Evolutionary conservation across 2,329 filamentous ascomycete species (phyloP).

Genomic region (Stachybotrys elegans): DNA sequence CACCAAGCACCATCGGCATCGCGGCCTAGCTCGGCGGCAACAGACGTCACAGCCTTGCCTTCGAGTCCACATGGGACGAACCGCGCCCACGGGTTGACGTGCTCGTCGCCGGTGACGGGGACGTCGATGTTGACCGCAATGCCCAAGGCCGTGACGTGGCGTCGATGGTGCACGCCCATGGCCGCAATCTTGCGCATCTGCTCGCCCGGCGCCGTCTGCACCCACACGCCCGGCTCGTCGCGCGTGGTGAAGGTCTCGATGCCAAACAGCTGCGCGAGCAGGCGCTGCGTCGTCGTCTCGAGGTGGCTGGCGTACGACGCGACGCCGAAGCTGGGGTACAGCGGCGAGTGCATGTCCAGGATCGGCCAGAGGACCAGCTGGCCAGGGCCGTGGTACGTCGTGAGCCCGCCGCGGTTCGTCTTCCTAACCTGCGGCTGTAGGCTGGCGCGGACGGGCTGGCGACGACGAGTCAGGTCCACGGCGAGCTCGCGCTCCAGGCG

Average conservation of each 20-base stretch:
- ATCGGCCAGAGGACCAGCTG: slow-evolving; percentile 92
- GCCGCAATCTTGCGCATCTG: slow-evolving; percentile 74
- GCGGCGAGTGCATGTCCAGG: slow-evolving; percentile 63
- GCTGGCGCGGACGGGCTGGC: slow-evolving; percentile 21
- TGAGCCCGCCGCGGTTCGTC: slow-evolving; percentile 80
- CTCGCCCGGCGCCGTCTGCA: slow-evolving; percentile 24
- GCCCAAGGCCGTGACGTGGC: slow-evolving; percentile 80
- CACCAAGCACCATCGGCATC: slow-evolving; percentile 10
- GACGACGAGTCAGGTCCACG: slow-evolving; percentile 17
- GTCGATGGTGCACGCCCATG: slow-evolving; percentile 82
- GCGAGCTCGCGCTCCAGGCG: slow-evolving; percentile 37
- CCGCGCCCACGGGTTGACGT: slow-evolving; percentile 52
- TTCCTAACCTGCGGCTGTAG: slow-evolving; percentile 58
- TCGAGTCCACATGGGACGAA: slow-evolving; percentile 89
- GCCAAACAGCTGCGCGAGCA: slow-evolving; percentile 51
- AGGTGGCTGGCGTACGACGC: slow-evolving; percentile 73
- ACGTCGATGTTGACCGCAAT: slow-evolving; percentile 74
- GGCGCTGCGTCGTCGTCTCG: slow-evolving; percentile 68
- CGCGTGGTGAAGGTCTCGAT: slow-evolving; percentile 55
- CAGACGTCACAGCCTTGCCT: slow-evolving; percentile 73
- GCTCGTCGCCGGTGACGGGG: slow-evolving; percentile 37
- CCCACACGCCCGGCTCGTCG: slow-evolving; percentile 85
- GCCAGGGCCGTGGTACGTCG: slow-evolving; percentile 92
- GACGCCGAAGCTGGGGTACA: slow-evolving; percentile 58
- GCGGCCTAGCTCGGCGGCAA: slow-evolving; percentile 47